Evolutionary conservation across 2,329 filamentous ascomycete genomes (phyloP), one percentile per base, ranked within the genome.

Genomic region (Bipolaris sorokiniana): DNA sequence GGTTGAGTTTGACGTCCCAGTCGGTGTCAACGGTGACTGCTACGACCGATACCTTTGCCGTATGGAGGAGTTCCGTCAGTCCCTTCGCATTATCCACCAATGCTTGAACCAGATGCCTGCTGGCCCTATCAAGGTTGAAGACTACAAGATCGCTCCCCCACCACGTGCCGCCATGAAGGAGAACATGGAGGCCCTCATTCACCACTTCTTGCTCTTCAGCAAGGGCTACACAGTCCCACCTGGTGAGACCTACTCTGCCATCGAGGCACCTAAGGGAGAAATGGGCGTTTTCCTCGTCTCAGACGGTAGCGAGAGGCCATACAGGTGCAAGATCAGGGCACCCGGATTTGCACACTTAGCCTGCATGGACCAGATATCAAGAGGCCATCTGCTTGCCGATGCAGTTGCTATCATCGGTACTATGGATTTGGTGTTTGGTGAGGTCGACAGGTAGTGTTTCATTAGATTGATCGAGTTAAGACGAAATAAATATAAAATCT

Each of bases 181-280:
- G 87, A 99, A 99, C 84, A 99, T 99, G 96, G 95, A 99, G 82
- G 93, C 95, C 37, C 86, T 99, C 41, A 99, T 99, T 76, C 95
- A 99, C 82, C 95, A 99, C 84, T 99, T 99, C 86, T 82, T 99
- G 66, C 88, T 99, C 51, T 99, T 94, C 84, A 98, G 93, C 78
- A 99, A 99, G 86, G 95, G 95, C 58, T 99, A 99, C 80, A 86
- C 92, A 42, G 95, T 99, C 3, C 95, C 95, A 41, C 95, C 96
- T 7, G 96, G 95, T 62, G 95, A 99, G 84, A 99, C 95, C 5
- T 99, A 99, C 84, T 93, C 90, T 45, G 94, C 90, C 61, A 99
- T 99, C 65, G 95, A 99, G 84, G 95, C 96, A n/a, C 95, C 95
- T 59, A 99, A 99, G 89, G 95, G 95, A 71, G 95, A 99, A 83